Base-by-base conservation (phyloP, 1,284 basidiomycete species). In the Hemileia vastatrix region DNA sequence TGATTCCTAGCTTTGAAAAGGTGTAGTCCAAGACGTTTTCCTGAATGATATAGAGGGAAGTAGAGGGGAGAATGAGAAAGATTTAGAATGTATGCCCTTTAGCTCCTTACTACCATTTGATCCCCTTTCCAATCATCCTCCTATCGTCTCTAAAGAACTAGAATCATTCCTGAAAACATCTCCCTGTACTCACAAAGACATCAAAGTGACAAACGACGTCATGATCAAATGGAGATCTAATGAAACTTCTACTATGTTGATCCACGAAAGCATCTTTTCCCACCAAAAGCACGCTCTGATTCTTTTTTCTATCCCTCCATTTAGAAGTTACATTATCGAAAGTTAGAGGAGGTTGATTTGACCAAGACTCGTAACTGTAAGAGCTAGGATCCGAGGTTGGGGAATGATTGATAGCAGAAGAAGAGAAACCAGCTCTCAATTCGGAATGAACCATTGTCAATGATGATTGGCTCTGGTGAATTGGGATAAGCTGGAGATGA, bases 21-120 rank as follows among this genome's bases (percentile, higher is more conserved):
- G 88, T 86, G 77, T 88, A 93, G 78, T 99, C 94, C 54, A 98
- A 78, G 2, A 90, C 87, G 74, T 89, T 86, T 81, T 99, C 94
- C 93, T 95, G 66, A n/a, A n/a, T n/a, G n/a, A n/a, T n/a, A n/a
- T n/a, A n/a, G n/a, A n/a, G n/a, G n/a, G n/a, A n/a, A n/a, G n/a
- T n/a, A n/a, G n/a, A n/a, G n/a, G n/a, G n/a, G n/a, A n/a, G n/a
- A n/a, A n/a, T n/a, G n/a, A n/a, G n/a, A n/a, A n/a, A n/a, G n/a
- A n/a, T n/a, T n/a, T n/a, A n/a, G n/a, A n/a, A n/a, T n/a, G n/a
- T n/a, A n/a, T n/a, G n/a, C n/a, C n/a, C n/a, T n/a, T n/a, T n/a
- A n/a, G n/a, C n/a, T n/a, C n/a, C n/a, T n/a, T n/a, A n/a, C n/a
- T n/a, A n/a, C n/a, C n/a, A n/a, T n/a, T n/a, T n/a, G n/a, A n/a